Evolutionary conservation across 2,329 filamentous ascomycete species (phyloP).

Genomic region (Ophiostoma novo-ulmi): DNA sequence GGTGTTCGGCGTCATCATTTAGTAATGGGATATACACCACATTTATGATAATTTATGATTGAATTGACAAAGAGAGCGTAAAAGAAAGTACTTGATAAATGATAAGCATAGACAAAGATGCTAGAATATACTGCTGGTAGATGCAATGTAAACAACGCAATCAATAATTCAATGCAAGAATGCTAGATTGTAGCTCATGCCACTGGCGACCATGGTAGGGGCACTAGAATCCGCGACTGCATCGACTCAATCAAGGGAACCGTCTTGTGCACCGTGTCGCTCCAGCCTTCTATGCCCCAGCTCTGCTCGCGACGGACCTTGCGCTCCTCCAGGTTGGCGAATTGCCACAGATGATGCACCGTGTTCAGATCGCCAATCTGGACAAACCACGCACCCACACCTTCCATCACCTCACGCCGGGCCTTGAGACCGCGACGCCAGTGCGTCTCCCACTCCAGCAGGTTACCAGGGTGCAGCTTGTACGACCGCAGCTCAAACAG

Average conservation of each 20-base stretch:
- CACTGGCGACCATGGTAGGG: slow-evolving; percentile 95
- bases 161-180: not conserved
- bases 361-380: slow-evolving; percentile 97
- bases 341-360: slow-evolving; percentile 97
- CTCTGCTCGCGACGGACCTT: slow-evolving; percentile 87
- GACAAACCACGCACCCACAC: slow-evolving; percentile 96
- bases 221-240: slow-evolving; percentile 88
- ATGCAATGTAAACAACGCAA: not conserved
- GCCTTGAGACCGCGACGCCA: slow-evolving; percentile 91
- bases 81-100: not conserved
- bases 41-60: not conserved
- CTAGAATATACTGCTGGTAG: not conserved
- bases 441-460: slow-evolving; percentile 98
- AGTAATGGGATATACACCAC: not conserved
- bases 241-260: slow-evolving; percentile 94
- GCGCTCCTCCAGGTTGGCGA: slow-evolving; percentile 91
- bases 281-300: slow-evolving; percentile 93
- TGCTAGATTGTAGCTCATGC: slow-evolving; percentile 46
- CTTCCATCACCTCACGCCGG: slow-evolving; percentile 94
- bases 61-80: not conserved
- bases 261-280: slow-evolving; percentile 95
- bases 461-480: slow-evolving; percentile 88
- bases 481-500: slow-evolving; percentile 96
- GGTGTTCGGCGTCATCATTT: not conserved
- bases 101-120: not conserved